Evolutionary conservation across 1,139 yeast genomes (phyloP).

Genomic region (Nematodospora anomalae): DNA sequence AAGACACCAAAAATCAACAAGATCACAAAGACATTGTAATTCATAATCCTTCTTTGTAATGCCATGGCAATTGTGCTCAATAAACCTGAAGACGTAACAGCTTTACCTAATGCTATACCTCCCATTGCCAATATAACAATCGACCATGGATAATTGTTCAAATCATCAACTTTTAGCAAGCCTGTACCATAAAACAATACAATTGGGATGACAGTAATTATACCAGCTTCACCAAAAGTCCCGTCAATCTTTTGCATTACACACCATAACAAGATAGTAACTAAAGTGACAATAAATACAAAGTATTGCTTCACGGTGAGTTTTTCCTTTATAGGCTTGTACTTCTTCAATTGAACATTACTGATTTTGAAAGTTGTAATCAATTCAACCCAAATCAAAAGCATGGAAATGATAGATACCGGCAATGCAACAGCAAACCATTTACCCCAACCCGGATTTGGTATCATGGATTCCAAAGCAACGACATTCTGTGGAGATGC

Average conservation of each 20-base stretch:
- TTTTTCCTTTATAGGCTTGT: slow-evolving; percentile 67
- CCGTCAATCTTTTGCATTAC: slow-evolving; percentile 62
- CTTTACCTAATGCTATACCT: slow-evolving; percentile 90
- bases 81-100: slow-evolving; percentile 84
- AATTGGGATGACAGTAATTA: slow-evolving; percentile 81
- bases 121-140: slow-evolving; percentile 95
- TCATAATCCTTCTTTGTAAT: slow-evolving; percentile 60
- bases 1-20: slow-evolving; percentile 75
- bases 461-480: slow-evolving; percentile 83
- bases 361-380: slow-evolving; percentile 66
- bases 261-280: slow-evolving; percentile 86
- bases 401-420: slow-evolving; percentile 59
- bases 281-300: slow-evolving; percentile 61
- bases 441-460: slow-evolving; percentile 90
- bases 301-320: slow-evolving; percentile 74
- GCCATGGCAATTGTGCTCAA: slow-evolving; percentile 72
- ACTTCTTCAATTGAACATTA: slow-evolving; percentile 44
- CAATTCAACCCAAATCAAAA: slow-evolving; percentile 71
- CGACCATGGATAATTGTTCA: slow-evolving; percentile 92
- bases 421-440: slow-evolving; percentile 92
- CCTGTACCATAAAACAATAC: slow-evolving; percentile 88
- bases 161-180: slow-evolving; percentile 76
- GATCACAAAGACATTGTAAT: slow-evolving; percentile 66
- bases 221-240: slow-evolving; percentile 86
- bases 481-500: slow-evolving; percentile 94